Percentiles rank a stretch among this genome's conserved stretches.
phyloP scores from a whole-genome alignment of 139 green algal species.

The Eudorina sp. region DNA sequence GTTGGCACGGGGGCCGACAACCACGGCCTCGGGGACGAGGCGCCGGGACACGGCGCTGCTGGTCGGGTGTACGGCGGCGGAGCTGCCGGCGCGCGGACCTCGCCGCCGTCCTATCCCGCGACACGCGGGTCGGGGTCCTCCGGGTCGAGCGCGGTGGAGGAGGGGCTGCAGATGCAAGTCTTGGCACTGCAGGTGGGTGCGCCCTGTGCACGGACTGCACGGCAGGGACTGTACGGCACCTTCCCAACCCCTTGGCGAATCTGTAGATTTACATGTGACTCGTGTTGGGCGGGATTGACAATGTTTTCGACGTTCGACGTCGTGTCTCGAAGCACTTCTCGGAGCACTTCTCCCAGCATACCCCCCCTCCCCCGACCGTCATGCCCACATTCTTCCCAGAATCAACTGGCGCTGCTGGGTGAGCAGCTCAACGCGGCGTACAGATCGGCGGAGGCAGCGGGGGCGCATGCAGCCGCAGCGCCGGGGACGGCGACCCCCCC shows the following conservation, averaged over 20 bases:
- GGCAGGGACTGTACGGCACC: no score
- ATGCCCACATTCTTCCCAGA: slow-evolving; percentile 32
- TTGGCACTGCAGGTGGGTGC: slow-evolving; percentile 15
- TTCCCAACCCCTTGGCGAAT: no score
- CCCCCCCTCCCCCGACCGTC: neutral
- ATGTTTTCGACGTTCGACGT: no score
- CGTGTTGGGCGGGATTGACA: no score
- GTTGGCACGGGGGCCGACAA: no score
- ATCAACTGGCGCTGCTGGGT: slow-evolving; percentile 29
- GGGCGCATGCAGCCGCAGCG: neutral
- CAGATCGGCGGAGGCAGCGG: neutral
- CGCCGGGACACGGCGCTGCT: neutral
- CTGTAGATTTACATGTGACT: no score
- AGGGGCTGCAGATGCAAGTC: neutral
- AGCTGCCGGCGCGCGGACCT: no score
- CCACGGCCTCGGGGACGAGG: no score
- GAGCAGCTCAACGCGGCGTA: slow-evolving; percentile 41
- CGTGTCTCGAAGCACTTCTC: no score
- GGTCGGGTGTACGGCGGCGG: neutral
- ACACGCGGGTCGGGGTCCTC: neutral
- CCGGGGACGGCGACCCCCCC: neutral
- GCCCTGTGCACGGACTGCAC: no score
- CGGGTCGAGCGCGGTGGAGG: neutral
- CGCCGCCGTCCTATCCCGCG: neutral
- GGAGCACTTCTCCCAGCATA: no score